Evolutionary conservation across 2,329 filamentous ascomycete species (phyloP).

Genomic region (Parastagonospora nodorum): DNA sequence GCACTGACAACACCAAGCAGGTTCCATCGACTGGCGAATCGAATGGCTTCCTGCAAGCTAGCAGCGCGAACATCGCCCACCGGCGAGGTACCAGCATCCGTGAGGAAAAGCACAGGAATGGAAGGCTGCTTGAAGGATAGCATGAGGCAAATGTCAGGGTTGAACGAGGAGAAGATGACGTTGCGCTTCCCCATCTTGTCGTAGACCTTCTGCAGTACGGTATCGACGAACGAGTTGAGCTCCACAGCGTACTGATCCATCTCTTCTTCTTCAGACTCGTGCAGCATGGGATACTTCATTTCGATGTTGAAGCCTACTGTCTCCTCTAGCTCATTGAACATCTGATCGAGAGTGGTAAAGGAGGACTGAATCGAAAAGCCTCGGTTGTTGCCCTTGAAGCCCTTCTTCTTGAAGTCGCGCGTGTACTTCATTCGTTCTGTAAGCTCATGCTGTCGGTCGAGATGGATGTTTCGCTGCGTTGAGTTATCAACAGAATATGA

Average conservation of each 20-base stretch:
- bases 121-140: conserved; percentile 96
- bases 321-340: conserved; percentile 83
- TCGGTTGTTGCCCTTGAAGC: conserved; percentile 93
- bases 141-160: conserved; percentile 93
- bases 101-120: conserved; percentile 93
- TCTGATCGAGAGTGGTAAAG: conserved; percentile 92
- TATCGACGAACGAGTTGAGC: conserved; percentile 95
- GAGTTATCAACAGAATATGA: conserved; percentile 65
- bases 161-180: conserved; percentile 96
- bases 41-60: conserved; percentile 91
- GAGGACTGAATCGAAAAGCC: conserved; percentile 95
- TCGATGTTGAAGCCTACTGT: conserved; percentile 96
- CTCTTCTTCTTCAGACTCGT: conserved; percentile 91
- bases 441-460: conserved; percentile 55
- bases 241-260: conserved; percentile 98
- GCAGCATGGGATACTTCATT: conserved; percentile 98
- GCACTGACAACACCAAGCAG: conserved; percentile 86
- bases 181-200: conserved; percentile 81
- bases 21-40: conserved; percentile 95
- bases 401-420: conserved; percentile 89
- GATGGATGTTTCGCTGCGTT: conserved; percentile 48
- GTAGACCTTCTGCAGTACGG: conserved; percentile 87
- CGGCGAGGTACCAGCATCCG: conserved; percentile 78
- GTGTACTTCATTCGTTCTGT: conserved; percentile 97
- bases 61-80: conserved; percentile 90